Evolutionary conservation across 805 yeast species (phyloP), one percentile per base, ranked within the genome.

Genomic region (Ogataea pignaliae): DNA sequence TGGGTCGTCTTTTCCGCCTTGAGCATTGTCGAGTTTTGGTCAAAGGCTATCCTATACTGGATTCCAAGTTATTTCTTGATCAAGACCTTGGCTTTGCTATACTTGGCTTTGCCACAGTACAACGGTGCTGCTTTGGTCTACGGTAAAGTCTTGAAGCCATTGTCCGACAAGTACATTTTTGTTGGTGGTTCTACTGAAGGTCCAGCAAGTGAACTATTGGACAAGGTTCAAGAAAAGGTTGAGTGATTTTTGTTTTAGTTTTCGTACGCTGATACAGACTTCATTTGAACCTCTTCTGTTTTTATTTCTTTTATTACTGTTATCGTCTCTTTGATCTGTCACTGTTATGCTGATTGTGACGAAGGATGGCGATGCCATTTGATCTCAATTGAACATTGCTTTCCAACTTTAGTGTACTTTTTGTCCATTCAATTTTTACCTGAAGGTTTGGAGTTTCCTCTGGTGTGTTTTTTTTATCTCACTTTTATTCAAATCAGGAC

Each of bases 1-100:
- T 93, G 99, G 99, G 97, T 93, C 46, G 96, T 93, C n/a, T 93
- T 87, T 63, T 96, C 97, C 13, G 81, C 83, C 57, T 79, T 93
- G 71, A 88, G 83, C 65, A 90, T 93, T 42, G 64, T 88, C 59
- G 99, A 93, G 72, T 93, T 88, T 77, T 93, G 97, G 98, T 83
- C 96, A 43, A 79, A 81, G 60, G 85, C 97, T 32, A 84, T 93
- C 57, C 75, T 91, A 47, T 89, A 89, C 77, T 88, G 97, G 95
- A 70, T 93, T 54, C 99, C 99, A 60, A 89, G 93, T 64, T 93
- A 93, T 77, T 93, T 90, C 81, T 79, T 93, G 61, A 75, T 93
- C 73, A 93, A 93, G 80, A 87, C 97, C 41, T 56, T 88, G 41
- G 81, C 86, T 68, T 83, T 93, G 69, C 72, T 90, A 46, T 93